Evolutionary conservation across 129 eudicot species (phyloP), one percentile per base, ranked within the genome.

Genomic region (Silybum marianum): DNA sequence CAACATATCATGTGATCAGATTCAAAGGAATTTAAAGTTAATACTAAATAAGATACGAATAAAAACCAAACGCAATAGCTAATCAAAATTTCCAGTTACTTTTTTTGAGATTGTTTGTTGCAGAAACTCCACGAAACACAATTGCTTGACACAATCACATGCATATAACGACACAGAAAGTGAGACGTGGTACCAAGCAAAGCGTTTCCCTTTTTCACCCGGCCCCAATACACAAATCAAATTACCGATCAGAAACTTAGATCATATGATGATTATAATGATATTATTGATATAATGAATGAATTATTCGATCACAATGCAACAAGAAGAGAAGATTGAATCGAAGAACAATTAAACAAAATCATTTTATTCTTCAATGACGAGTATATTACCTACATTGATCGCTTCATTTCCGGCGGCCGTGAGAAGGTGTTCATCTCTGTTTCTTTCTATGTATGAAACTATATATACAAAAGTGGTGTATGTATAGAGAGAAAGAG

Each of bases 331-430:
- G 22, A 58, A 58, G 21, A 58, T 19, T 60, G 7, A 19, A 18
- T 67, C 28, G 74, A 70, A 73, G 26, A 30, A 42, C 42, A 54
- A 83, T 6, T 14, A 23, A 82, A 18, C 81, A 9, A 77, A 5
- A 32, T 46, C 21, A 72, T 22, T 24, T 28, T 25, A 71, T 26
- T 71, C 73, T 44, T 74, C 16, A 62, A 72, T 63, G 54, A 12
- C 28, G 76, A 74, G 54, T 38, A 51, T 11, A 71, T 84, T 82
- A 90, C 92, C 85, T 84, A 83, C 90, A 88, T 88, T 90, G 87
- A 87, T 85, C 83, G 83, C 80, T 83, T 77, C 69, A 76, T 42
- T 42, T 73, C 74, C 79, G 66, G 74, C 78, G 30, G 73, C 66
- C 48, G 73, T 80, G 67, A 72, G 69, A 18, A 66, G 58, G 74